Conservation (phyloP, 805 yeast genomes). For the Metahyphopichia silvanorum region DNA sequence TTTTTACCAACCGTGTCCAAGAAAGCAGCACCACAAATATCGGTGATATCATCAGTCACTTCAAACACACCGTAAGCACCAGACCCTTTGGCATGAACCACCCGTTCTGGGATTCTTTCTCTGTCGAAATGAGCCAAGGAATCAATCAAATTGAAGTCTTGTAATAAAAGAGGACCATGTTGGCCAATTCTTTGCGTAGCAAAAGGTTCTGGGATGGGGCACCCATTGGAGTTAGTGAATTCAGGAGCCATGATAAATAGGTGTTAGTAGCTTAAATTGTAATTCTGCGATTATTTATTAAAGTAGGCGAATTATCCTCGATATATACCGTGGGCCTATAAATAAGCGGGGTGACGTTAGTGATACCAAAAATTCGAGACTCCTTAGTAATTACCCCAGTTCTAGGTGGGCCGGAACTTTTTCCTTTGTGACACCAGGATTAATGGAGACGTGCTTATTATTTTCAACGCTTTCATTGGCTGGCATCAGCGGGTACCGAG, state of each 20-base stretch:
- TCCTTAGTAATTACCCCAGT: too few relatives aligned
- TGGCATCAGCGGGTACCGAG: too few relatives aligned
- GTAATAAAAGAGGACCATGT: conserved; percentile 76
- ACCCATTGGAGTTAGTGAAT: conserved; percentile 71
- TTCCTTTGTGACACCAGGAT: too few relatives aligned
- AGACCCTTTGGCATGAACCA: conserved; percentile 90
- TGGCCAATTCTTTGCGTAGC: conserved; percentile 73
- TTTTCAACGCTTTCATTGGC: too few relatives aligned
- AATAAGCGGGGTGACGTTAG: too few relatives aligned
- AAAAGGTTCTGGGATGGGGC: conserved; percentile 73
- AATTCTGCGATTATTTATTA: too few relatives aligned
- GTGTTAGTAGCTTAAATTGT: too few relatives aligned
- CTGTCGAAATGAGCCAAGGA: conserved; percentile 84
- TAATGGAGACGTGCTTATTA: too few relatives aligned
- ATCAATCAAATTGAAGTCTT: conserved; percentile 79
- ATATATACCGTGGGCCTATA: too few relatives aligned
- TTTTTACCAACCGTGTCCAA: conserved; percentile 74
- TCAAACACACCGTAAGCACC: conserved; percentile 89
- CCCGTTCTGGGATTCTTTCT: conserved; percentile 89
- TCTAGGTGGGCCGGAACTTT: too few relatives aligned
- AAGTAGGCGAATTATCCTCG: too few relatives aligned
- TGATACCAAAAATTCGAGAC: too few relatives aligned
- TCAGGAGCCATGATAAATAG: conserved; percentile 52
- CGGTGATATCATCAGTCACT: conserved; percentile 81
- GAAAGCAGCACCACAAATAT: conserved; percentile 66